phyloP scores from a whole-genome alignment of 2,329 filamentous ascomycete genomes.

The Sordariomycetes sp. region DNA sequence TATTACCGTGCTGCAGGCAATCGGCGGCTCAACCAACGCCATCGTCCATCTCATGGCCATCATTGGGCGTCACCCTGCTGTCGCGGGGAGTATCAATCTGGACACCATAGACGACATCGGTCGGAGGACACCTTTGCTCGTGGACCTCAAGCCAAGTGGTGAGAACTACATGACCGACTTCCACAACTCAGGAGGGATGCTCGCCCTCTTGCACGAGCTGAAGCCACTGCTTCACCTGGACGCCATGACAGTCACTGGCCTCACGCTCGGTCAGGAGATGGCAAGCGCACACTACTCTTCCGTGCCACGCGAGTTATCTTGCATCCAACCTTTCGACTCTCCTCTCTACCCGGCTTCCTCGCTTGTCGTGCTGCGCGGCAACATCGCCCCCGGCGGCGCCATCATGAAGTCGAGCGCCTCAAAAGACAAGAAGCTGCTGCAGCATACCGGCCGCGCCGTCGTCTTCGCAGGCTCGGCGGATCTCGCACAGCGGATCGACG shows the following conservation, averaged over 20 bases:
- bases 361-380: conserved; percentile 73
- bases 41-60: conserved; percentile 84
- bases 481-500: conserved; percentile 54
- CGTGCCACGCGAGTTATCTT: conserved; percentile 23
- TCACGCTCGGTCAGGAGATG: conserved; percentile 73
- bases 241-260: conserved; percentile 76
- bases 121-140: conserved; percentile 68
- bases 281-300: conserved; percentile 55
- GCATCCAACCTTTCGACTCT: conserved; percentile 56
- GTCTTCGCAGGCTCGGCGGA: conserved; percentile 71
- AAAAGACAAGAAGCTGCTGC: conserved; percentile 57
- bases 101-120: conserved; percentile 74
- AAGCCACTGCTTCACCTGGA: conserved; percentile 67
- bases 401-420: conserved; percentile 84
- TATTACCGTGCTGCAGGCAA: conserved; percentile 75
- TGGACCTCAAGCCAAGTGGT: conserved; percentile 79
- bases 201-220: conserved; percentile 70
- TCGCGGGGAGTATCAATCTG: conserved; percentile 56
- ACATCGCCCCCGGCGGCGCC: conserved; percentile 73
- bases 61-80: conserved; percentile 59
- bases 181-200: conserved; percentile 80
- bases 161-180: conserved; percentile 87
- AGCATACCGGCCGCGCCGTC: conserved; percentile 39
- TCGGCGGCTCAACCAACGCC: conserved; percentile 79
- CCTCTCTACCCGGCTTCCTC: conserved; percentile 69